phyloP scores from a whole-genome alignment of 1,284 basidiomycete species.

The Rhizoctonia solani region DNA sequence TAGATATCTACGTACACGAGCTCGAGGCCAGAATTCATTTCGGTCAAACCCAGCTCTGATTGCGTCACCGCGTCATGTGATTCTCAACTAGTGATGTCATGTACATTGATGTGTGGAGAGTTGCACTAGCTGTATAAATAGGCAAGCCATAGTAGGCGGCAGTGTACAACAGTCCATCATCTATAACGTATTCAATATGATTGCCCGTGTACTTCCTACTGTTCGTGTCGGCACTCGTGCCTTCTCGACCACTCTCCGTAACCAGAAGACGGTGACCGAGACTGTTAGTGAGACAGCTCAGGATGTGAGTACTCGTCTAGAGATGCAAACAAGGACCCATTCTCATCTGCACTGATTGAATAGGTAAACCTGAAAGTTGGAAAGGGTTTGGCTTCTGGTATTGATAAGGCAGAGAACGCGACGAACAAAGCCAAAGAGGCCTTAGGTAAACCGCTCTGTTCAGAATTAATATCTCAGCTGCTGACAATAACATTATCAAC shows the following conservation, averaged over 20 bases:
- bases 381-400: conserved; percentile 33
- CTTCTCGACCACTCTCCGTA: conserved; percentile 18
- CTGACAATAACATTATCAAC: too few relatives aligned
- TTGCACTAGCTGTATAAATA: too few relatives aligned
- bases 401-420: conserved; percentile 27
- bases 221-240: conserved; percentile 12
- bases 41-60: not conserved
- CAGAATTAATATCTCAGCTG: not conserved
- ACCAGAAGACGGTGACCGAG: conserved; percentile 27
- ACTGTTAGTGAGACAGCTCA: conserved; percentile 23
- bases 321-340: not conserved
- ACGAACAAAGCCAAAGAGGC: conserved; percentile 32
- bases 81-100: too few relatives aligned
- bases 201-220: conserved; percentile 1
- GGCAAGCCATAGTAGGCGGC: not conserved
- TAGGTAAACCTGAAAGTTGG: conserved; percentile 35
- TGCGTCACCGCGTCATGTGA: not conserved
- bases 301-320: conserved; percentile 13
- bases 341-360: not conserved
- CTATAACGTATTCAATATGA: conserved; percentile 1
- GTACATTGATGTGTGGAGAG: too few relatives aligned
- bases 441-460: not conserved
- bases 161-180: not conserved
- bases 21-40: not conserved
- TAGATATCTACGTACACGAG: too few relatives aligned